Evolutionary conservation across 805 yeast genomes (phyloP).

Genomic region (Candida odintsovae): DNA sequence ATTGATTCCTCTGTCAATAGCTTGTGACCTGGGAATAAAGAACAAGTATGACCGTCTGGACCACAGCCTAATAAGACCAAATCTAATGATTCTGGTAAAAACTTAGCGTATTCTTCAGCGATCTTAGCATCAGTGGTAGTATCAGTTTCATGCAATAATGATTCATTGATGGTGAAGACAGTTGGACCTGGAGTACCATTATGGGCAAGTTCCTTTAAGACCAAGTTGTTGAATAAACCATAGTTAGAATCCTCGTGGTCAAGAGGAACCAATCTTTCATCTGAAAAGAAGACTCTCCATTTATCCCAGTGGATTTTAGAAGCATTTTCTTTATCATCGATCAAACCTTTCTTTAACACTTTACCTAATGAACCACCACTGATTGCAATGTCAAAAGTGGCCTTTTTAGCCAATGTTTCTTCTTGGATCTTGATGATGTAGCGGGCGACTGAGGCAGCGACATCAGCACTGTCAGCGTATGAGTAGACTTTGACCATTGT

Average conservation of each 20-base stretch:
- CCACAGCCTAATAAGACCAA: conserved; percentile 83
- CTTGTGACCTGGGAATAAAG: conserved; percentile 81
- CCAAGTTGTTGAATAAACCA: conserved; percentile 62
- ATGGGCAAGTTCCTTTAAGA: conserved; percentile 32
- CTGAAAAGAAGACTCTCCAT: conserved; percentile 84
- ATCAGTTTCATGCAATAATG: conserved; percentile 50
- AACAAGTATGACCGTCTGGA: conserved; percentile 95
- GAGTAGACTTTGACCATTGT: conserved; percentile 31
- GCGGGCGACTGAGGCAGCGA: conserved; percentile 62
- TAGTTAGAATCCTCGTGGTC: conserved; percentile 81
- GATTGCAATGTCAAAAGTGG: conserved; percentile 66
- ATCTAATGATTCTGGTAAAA: conserved; percentile 53
- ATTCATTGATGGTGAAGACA: conserved; percentile 60
- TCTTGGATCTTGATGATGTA: conserved; percentile 59
- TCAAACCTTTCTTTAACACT: conserved; percentile 56
- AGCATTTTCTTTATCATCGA: conserved; percentile 45
- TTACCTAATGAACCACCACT: conserved; percentile 90
- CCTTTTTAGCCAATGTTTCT: conserved; percentile 40
- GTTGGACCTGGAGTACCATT: conserved; percentile 42
- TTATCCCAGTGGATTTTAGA: conserved; percentile 53
- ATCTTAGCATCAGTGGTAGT: conserved; percentile 42
- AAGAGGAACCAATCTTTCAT: conserved; percentile 84
- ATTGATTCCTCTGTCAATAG: conserved; percentile 50
- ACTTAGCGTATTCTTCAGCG: conserved; percentile 56
- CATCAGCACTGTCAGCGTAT: conserved; percentile 48